A percentile compares a stretch with the other conserved stretches of the same genome.
phyloP scores from a whole-genome alignment of 2,329 filamentous ascomycete species.

The Polychaeton citri region DNA sequence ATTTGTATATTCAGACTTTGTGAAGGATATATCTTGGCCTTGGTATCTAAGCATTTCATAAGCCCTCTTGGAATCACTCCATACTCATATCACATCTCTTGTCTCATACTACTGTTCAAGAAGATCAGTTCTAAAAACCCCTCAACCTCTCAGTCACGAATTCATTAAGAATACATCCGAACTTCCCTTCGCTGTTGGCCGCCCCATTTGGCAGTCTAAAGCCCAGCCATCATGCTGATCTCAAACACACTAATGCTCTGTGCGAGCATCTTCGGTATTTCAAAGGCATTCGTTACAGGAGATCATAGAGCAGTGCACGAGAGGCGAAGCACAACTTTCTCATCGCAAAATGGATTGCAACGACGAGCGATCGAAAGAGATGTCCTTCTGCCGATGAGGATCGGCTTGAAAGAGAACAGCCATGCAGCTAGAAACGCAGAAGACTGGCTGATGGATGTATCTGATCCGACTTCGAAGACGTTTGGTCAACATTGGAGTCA shows the following conservation, averaged over 20 bases:
- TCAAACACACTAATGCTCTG: background rate
- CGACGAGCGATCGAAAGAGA: background rate
- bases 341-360: background rate
- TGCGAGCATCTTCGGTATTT: background rate
- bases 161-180: too few species aligned
- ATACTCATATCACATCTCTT: too few species aligned
- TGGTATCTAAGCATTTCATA: too few species aligned
- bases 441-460: constrained; percentile 8
- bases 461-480: constrained; percentile 6
- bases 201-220: too few species aligned
- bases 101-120: too few species aligned
- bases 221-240: background rate
- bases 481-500: constrained; percentile 10
- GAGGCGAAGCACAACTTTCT: background rate
- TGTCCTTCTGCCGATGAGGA: constrained; percentile 10
- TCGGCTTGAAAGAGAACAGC: constrained; percentile 10
- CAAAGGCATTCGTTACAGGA: background rate
- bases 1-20: too few species aligned
- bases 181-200: too few species aligned
- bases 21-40: too few species aligned
- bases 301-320: background rate
- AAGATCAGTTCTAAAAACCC: too few species aligned
- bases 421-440: constrained; percentile 5
- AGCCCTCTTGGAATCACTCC: too few species aligned
- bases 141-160: too few species aligned